phyloP scores from a whole-genome alignment of 2,329 filamentous ascomycete genomes.

The Nigrograna mackinnonii region DNA sequence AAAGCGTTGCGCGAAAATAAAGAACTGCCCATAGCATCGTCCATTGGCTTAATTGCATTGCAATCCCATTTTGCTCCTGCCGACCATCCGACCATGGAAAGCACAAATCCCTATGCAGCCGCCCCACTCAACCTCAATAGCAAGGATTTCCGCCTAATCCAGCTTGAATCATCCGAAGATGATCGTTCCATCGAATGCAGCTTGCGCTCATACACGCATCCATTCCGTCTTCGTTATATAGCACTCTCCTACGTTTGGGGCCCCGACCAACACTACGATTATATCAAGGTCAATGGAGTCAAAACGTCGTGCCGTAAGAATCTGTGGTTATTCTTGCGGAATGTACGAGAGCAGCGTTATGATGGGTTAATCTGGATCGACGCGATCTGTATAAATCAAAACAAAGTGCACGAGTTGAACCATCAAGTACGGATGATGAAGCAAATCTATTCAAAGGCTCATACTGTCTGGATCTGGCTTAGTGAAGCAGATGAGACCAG shows the following conservation, averaged over 20 bases:
- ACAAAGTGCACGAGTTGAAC: conserved; percentile 18
- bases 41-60: no score
- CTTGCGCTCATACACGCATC: neutral
- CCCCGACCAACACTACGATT: neutral
- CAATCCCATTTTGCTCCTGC: no score
- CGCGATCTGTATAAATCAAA: conserved; percentile 17
- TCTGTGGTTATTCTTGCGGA: neutral
- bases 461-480: conserved; percentile 6
- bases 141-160: neutral
- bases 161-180: neutral
- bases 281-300: neutral
- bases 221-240: neutral
- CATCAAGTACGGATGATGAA: conserved; percentile 24
- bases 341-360: neutral
- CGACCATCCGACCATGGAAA: no score
- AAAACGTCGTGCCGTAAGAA: neutral
- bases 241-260: conserved; percentile 1
- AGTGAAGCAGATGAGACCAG: conserved; percentile 2
- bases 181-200: neutral
- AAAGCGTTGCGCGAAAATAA: no score
- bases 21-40: no score
- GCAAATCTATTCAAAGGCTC: conserved; percentile 14
- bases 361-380: conserved; percentile 14
- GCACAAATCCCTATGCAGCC: neutral
- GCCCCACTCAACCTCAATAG: neutral